These are phyloP conservation scores for Thermothielavioides terrestris DNA, from an alignment of 495 filamentous ascomycete species.

Conservation along the genomic window DNA sequence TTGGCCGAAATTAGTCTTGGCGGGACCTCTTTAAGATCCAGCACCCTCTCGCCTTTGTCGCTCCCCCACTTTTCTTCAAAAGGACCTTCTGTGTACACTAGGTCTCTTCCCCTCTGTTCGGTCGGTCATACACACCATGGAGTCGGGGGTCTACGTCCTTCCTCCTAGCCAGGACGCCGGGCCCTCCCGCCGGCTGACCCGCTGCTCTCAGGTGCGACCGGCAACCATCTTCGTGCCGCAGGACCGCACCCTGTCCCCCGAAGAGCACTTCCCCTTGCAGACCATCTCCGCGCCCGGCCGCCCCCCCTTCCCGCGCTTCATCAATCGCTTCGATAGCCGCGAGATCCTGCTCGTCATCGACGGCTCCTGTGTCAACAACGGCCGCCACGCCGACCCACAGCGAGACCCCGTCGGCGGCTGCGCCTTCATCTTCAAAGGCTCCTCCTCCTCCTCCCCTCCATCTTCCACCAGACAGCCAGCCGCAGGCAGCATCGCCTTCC, in stretches of 20 bases:
- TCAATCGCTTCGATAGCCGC: constrained; percentile 30
- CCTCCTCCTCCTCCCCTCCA: not conserved
- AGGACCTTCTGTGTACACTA: too few relatives aligned
- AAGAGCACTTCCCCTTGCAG: constrained; percentile 29
- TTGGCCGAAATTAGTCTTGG: too few relatives aligned
- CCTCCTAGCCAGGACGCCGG: not conserved
- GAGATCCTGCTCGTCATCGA: constrained; percentile 37
- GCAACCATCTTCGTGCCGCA: constrained; percentile 23
- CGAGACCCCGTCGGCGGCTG: constrained; percentile 24
- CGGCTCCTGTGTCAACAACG: constrained; percentile 35
- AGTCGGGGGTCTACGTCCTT: not conserved
- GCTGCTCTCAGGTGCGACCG: constrained; percentile 4
- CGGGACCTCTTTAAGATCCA: too few relatives aligned
- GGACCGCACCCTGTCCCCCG: constrained; percentile 19
- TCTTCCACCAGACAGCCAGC: constrained; percentile 1
- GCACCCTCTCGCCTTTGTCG: too few relatives aligned
- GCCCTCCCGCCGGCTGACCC: not conserved
- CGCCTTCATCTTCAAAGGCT: constrained; percentile 29
- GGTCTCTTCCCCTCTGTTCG: too few relatives aligned
- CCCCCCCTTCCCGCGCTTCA: constrained; percentile 23
- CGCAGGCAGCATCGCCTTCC: constrained; percentile 22
- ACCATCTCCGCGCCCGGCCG: constrained; percentile 17
- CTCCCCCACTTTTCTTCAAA: too few relatives aligned
- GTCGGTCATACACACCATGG: not conserved
- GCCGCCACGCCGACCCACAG: constrained; percentile 6